Conservation (phyloP, 352 stramenopile species). For the Phytophthora citrophthora region DNA sequence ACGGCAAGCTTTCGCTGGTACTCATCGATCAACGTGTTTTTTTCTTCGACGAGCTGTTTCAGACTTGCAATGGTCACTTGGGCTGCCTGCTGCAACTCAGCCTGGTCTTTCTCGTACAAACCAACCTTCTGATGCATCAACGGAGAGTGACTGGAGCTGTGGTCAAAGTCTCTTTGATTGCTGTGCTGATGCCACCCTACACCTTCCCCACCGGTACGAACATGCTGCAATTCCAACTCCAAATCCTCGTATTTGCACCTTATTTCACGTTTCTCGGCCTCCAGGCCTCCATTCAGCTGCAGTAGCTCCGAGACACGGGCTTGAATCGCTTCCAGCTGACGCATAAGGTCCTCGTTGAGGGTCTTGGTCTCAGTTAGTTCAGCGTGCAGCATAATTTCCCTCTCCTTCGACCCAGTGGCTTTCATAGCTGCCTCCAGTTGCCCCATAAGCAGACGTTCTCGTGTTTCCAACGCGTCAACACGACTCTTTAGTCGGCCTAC, state of each 20-base stretch:
- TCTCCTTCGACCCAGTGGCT: constrained; percentile 32
- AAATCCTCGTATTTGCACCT: constrained; percentile 58
- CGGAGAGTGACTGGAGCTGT: constrained; percentile 31
- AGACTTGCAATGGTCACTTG: constrained; percentile 83
- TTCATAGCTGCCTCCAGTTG: constrained; percentile 54
- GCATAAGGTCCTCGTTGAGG: constrained; percentile 58
- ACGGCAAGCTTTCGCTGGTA: constrained; percentile 64
- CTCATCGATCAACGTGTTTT: constrained; percentile 69
- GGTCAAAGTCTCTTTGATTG: constrained; percentile 32
- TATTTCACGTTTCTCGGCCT: constrained; percentile 53
- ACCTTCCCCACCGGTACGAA: constrained; percentile 39
- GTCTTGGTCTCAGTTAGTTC: constrained; percentile 44
- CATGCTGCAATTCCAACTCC: constrained; percentile 66
- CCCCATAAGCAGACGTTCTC: constrained; percentile 65
- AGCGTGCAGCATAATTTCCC: constrained; percentile 27
- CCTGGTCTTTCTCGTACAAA: constrained; percentile 81
- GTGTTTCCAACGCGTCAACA: constrained; percentile 71
- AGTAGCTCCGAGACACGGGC: constrained; percentile 51
- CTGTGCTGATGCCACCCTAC: constrained; percentile 17
- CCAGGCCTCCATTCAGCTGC: constrained; percentile 46
- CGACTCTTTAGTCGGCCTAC: constrained; percentile 53
- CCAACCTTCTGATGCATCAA: constrained; percentile 74
- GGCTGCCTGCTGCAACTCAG: constrained; percentile 72
- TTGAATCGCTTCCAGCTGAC: constrained; percentile 53
- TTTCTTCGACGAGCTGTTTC: constrained; percentile 81